Evolutionary conservation across 2,329 filamentous ascomycete genomes (phyloP).

Genomic region (Tolypocladium amazonense): DNA sequence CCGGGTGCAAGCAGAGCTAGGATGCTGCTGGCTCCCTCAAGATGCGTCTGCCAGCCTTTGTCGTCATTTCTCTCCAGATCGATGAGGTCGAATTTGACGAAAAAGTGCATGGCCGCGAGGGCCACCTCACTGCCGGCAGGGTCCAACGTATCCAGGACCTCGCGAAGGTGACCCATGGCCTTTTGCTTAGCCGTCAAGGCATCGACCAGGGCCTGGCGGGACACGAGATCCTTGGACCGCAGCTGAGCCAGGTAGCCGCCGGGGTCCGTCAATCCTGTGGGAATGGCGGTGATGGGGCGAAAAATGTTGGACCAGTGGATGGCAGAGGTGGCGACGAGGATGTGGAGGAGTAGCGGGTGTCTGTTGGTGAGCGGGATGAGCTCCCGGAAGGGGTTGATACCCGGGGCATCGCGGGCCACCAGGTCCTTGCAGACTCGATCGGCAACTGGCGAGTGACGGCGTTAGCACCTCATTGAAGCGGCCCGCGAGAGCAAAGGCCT

Average conservation of each 20-base stretch:
- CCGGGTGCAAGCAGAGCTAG: conserved; percentile 23
- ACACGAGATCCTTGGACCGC: conserved; percentile 26
- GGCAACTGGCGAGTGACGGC: conserved; percentile 23
- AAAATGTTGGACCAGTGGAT: conserved; percentile 37
- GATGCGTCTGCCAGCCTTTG: conserved; percentile 33
- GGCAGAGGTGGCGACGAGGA: conserved; percentile 37
- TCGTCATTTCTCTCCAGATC: conserved; percentile 31
- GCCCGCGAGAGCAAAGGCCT: background rate
- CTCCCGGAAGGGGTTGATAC: conserved; percentile 36
- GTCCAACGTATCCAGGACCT: conserved; percentile 26
- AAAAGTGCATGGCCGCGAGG: conserved; percentile 38
- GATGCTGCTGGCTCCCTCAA: conserved; percentile 33
- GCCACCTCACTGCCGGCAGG: conserved; percentile 33
- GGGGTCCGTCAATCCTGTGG: conserved; percentile 19
- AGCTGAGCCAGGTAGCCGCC: conserved; percentile 24
- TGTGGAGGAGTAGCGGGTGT: conserved; percentile 35
- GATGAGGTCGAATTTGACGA: conserved; percentile 40
- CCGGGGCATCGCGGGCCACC: conserved; percentile 34
- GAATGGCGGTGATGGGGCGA: conserved; percentile 20
- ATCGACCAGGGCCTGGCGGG: conserved; percentile 31
- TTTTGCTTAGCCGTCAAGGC: conserved; percentile 35
- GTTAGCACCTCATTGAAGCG: conserved; percentile 10
- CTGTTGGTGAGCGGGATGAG: conserved; percentile 34
- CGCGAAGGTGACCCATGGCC: conserved; percentile 31
- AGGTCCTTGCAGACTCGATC: conserved; percentile 43